Evolutionary conservation across 2,329 filamentous ascomycete genomes (phyloP).

Genomic region (Ophiocordyceps polyrhachis-furcata): DNA sequence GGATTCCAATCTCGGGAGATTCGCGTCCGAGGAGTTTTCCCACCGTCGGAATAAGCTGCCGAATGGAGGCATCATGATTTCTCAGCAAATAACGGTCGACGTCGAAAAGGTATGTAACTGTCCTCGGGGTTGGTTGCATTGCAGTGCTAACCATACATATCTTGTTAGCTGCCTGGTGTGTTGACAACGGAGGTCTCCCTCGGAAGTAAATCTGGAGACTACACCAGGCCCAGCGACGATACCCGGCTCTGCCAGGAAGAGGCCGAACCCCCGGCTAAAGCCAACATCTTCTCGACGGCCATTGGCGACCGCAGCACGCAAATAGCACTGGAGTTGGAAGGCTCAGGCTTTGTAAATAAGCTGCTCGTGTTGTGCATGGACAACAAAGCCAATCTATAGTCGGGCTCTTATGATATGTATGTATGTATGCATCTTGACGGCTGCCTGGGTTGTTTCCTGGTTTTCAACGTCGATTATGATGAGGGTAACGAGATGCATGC

Average conservation of each 20-base stretch:
- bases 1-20: constrained; percentile 5
- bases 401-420: not conserved
- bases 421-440: not conserved
- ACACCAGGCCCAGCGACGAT: not conserved
- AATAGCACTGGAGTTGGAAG: constrained; percentile 1
- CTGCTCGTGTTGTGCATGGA: constrained; percentile 6
- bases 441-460: too few relatives aligned
- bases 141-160: not conserved
- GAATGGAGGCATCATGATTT: constrained; percentile 41
- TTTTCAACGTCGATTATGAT: too few relatives aligned
- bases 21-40: not conserved
- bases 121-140: not conserved
- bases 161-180: not conserved
- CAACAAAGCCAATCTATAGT: not conserved
- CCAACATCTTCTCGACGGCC: constrained; percentile 2
- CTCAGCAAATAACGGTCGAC: constrained; percentile 41
- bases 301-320: constrained; percentile 2
- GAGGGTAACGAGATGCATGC: too few relatives aligned
- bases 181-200: not conserved
- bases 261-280: not conserved
- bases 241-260: not conserved
- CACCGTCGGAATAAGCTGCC: constrained; percentile 9
- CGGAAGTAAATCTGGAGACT: not conserved
- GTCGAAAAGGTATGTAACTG: constrained; percentile 8
- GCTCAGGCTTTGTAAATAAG: constrained; percentile 6